phyloP scores from a whole-genome alignment of 2,329 filamentous ascomycete genomes.

The Diplodia sapinea region DNA sequence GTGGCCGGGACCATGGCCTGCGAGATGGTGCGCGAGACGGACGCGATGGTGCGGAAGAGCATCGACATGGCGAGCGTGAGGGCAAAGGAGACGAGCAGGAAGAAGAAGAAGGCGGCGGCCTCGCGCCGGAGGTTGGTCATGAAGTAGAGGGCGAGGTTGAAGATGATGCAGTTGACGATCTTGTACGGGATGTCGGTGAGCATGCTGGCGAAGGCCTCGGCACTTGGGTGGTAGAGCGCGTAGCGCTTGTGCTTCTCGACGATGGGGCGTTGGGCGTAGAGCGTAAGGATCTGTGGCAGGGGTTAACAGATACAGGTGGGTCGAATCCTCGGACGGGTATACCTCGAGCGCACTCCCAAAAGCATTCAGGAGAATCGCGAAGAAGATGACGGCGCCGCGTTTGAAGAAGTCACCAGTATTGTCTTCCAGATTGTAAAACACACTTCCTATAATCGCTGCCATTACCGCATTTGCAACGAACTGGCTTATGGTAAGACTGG shows the following conservation, averaged over 20 bases:
- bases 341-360: slow-evolving; percentile 79
- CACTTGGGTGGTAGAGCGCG: slow-evolving; percentile 86
- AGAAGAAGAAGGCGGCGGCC: slow-evolving; percentile 82
- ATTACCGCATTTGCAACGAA: slow-evolving; percentile 75
- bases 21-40: slow-evolving; percentile 70
- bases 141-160: slow-evolving; percentile 85
- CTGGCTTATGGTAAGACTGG: slow-evolving; percentile 71
- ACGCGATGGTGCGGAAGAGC: slow-evolving; percentile 83
- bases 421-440: slow-evolving; percentile 76
- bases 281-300: slow-evolving; percentile 23
- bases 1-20: slow-evolving; percentile 64
- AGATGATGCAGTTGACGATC: slow-evolving; percentile 72
- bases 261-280: slow-evolving; percentile 88
- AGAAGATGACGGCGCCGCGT: slow-evolving; percentile 82
- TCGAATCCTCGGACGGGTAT: slow-evolving; percentile 32
- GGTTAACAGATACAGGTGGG: neutral
- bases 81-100: slow-evolving; percentile 75
- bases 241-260: slow-evolving; percentile 90
- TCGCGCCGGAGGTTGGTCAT: slow-evolving; percentile 80
- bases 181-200: slow-evolving; percentile 86
- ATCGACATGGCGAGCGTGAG: slow-evolving; percentile 82
- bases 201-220: slow-evolving; percentile 88
- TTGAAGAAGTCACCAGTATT: slow-evolving; percentile 77
- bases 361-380: slow-evolving; percentile 84
- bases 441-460: slow-evolving; percentile 76